phyloP scores from a whole-genome alignment of 2,329 filamentous ascomycete genomes.

The Sporothrix variecibatus region DNA sequence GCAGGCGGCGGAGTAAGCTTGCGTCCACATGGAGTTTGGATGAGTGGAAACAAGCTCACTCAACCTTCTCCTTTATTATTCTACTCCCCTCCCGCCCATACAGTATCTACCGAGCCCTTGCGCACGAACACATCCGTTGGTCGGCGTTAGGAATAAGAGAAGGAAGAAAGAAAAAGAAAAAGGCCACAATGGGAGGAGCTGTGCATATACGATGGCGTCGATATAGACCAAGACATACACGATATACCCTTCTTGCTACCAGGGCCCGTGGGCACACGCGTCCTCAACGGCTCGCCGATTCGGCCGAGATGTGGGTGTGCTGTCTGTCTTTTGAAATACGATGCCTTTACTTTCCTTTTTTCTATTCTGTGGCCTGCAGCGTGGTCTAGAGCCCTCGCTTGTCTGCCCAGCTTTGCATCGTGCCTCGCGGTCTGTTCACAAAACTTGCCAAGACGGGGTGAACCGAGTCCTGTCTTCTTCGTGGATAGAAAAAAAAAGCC shows the following conservation, averaged over 20 bases:
- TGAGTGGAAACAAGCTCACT: neutral
- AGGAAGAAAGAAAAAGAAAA: neutral
- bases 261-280: neutral
- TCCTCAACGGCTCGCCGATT: neutral
- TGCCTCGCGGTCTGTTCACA: neutral
- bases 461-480: neutral
- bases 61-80: neutral
- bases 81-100: neutral
- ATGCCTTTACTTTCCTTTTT: neutral
- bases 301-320: neutral
- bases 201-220: neutral
- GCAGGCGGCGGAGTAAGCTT: neutral
- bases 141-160: neutral
- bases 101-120: neutral
- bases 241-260: neutral
- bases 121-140: neutral
- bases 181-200: too few relatives aligned
- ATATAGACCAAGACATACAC: neutral
- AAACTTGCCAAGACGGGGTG: conserved; percentile 1
- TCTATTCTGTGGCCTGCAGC: neutral
- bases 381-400: neutral
- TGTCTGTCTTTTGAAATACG: neutral
- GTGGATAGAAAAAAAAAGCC: neutral
- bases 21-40: neutral
- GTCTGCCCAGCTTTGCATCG: neutral